Percentiles rank a stretch among this genome's conserved stretches.
Evolutionary conservation across 73 alveolate species (phyloP).

Genomic region (Blepharisma stoltei): DNA sequence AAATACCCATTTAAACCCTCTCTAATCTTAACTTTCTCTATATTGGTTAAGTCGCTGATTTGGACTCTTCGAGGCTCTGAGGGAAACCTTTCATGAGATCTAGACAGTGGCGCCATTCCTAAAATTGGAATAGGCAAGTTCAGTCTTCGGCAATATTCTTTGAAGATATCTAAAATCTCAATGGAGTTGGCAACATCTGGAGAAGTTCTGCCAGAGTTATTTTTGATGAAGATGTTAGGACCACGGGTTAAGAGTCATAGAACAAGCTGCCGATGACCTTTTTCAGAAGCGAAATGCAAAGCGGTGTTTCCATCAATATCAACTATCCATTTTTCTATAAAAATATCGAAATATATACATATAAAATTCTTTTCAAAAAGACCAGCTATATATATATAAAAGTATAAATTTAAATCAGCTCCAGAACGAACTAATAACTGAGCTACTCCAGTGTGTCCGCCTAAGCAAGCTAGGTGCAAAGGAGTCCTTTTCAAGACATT

Average conservation of each 20-base stretch:
- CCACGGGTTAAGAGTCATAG: slow-evolving; percentile 11
- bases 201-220: neutral
- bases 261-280: neutral
- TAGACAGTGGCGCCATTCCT: neutral
- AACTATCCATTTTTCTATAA: too few relatives aligned
- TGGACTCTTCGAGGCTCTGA: slow-evolving; percentile 6
- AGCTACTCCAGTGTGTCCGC: too few relatives aligned
- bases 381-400: too few relatives aligned
- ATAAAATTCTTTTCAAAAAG: too few relatives aligned
- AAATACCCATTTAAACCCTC: too few relatives aligned
- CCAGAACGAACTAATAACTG: too few relatives aligned
- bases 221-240: slow-evolving; percentile 9
- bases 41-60: neutral
- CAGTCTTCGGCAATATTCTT: neutral
- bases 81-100: neutral
- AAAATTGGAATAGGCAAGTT: neutral
- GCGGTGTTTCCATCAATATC: slow-evolving; percentile 18
- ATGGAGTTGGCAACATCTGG: neutral
- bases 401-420: too few relatives aligned
- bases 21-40: too few relatives aligned
- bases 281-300: neutral
- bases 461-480: too few relatives aligned
- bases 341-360: too few relatives aligned
- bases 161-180: neutral
- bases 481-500: too few relatives aligned